Base-by-base conservation (phyloP, 495 filamentous ascomycete species). In the Penicillium egyptiacum region DNA sequence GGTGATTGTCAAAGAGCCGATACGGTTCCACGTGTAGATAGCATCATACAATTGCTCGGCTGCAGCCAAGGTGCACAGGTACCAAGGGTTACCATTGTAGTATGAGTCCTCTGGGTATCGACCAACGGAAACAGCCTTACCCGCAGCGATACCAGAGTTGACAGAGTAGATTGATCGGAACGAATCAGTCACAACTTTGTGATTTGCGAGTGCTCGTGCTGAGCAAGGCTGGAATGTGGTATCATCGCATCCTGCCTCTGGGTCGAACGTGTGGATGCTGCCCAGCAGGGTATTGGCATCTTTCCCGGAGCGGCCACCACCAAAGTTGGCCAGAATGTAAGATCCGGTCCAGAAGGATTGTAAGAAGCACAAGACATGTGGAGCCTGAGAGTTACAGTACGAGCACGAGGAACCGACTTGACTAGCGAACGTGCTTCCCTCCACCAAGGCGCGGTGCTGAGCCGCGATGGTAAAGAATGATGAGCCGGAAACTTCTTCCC, bases 21-120 rank as follows among this genome's bases (percentile, higher is more conserved):
- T 61, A 14, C 68, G 61, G 59, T 83, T 75, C 81, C 81, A 85
- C 35, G 85, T 81, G 54, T 83, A 81, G 5, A 87, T 40, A 6
- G 85, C 83, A 58, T 84, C 82, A 61, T 88, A 89, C 20, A 89
- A 75, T 60, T 81, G 79, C 65, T 89, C 86, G 10, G 84, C 86
- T 2, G 84, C 84, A 10, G 83, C 84, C 42, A 86, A 70, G 2
- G 84, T 88, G 59, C 75, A 75, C 9, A 89, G 75, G 59, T 85
- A 88, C 86, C 85, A 87, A 4, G 84, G 84, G 68, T 88, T 86
- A 17, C 85, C 86, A 56, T 82, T 79, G 58, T 84, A 86, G 69
- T 89, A 91, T 0, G 70, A 61, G 55, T 91, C 88, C 60, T 88
- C 86, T 2, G 85, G 70, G 67, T 91, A 91, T 11, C 88, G 74